Evolutionary conservation across 257 asterid genomes (phyloP).

Genomic region (Verbena officinalis): DNA sequence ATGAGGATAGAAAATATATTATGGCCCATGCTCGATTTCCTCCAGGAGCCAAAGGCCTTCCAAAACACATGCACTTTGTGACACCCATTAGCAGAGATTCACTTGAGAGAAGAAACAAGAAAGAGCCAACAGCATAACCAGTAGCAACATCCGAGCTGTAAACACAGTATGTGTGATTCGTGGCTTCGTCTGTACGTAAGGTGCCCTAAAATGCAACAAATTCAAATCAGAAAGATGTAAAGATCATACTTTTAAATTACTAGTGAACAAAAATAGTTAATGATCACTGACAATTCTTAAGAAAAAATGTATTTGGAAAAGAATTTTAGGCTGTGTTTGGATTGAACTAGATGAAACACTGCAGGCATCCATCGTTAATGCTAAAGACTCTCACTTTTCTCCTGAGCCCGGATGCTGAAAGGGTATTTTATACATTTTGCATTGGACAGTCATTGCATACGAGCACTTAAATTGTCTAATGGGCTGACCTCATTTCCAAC

Average conservation of each 20-base stretch:
- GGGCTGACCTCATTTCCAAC: too few species aligned
- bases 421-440: too few species aligned
- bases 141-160: slow-evolving; percentile 73
- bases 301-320: too few species aligned
- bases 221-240: neutral
- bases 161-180: slow-evolving; percentile 75
- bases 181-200: slow-evolving; percentile 35
- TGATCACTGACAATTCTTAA: too few species aligned
- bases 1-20: slow-evolving; percentile 73
- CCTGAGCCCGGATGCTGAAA: too few species aligned
- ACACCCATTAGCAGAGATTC: slow-evolving; percentile 91
- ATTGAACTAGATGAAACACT: too few species aligned
- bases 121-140: slow-evolving; percentile 80
- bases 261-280: too few species aligned
- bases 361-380: too few species aligned
- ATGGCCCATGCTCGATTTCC: slow-evolving; percentile 93
- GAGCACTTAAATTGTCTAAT: too few species aligned
- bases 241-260: neutral
- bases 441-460: too few species aligned
- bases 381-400: too few species aligned
- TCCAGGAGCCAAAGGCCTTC: slow-evolving; percentile 82
- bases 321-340: too few species aligned
- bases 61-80: slow-evolving; percentile 94
- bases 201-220: slow-evolving; percentile 48
- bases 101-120: slow-evolving; percentile 87